phyloP scores from a whole-genome alignment of 2,329 filamentous ascomycete species.

The Arthroderma sp. region DNA sequence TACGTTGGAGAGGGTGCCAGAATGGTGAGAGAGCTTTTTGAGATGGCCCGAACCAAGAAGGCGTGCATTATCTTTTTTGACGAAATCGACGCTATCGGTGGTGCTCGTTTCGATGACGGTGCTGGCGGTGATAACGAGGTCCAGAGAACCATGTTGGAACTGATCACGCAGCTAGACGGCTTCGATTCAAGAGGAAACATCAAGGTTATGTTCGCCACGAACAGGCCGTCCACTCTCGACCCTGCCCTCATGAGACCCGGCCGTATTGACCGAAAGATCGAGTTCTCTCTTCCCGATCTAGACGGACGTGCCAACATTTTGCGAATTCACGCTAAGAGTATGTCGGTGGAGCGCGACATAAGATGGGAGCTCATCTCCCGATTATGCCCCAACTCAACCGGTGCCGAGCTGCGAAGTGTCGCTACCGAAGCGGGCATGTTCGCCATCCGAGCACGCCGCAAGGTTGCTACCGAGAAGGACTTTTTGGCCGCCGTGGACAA shows the following conservation, averaged over 20 bases:
- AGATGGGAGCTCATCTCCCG: slow-evolving; percentile 97
- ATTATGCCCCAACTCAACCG: slow-evolving; percentile 92
- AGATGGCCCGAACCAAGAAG: slow-evolving; percentile 99
- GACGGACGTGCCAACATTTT: slow-evolving; percentile 96
- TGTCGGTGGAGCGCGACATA: slow-evolving; percentile 98
- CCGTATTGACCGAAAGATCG: slow-evolving; percentile 97
- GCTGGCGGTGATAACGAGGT: slow-evolving; percentile 96
- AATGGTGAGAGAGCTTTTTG: slow-evolving; percentile 97
- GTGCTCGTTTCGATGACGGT: slow-evolving; percentile 90
- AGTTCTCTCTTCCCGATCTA: slow-evolving; percentile 93
- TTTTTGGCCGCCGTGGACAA: slow-evolving; percentile 97
- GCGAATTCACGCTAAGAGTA: slow-evolving; percentile 97
- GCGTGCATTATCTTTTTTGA: slow-evolving; percentile 99
- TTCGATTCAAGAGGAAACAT: slow-evolving; percentile 97
- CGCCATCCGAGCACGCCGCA: slow-evolving; percentile 82
- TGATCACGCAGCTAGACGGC: slow-evolving; percentile 92
- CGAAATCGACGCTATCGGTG: slow-evolving; percentile 92
- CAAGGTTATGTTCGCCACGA: slow-evolving; percentile 99
- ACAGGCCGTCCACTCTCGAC: slow-evolving; percentile 87
- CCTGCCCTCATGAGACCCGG: slow-evolving; percentile 95
- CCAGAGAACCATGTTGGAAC: slow-evolving; percentile 92
- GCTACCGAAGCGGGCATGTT: slow-evolving; percentile 99
- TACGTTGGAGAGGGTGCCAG: slow-evolving; percentile 96
- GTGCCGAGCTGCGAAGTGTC: slow-evolving; percentile 88
- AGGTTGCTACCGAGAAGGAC: slow-evolving; percentile 98